A percentile compares a stretch with the other conserved stretches of the same genome.
These are phyloP conservation scores for Paramecium pentaurelia DNA, from an alignment of 73 alveolate species.

Conservation along the genomic window DNA sequence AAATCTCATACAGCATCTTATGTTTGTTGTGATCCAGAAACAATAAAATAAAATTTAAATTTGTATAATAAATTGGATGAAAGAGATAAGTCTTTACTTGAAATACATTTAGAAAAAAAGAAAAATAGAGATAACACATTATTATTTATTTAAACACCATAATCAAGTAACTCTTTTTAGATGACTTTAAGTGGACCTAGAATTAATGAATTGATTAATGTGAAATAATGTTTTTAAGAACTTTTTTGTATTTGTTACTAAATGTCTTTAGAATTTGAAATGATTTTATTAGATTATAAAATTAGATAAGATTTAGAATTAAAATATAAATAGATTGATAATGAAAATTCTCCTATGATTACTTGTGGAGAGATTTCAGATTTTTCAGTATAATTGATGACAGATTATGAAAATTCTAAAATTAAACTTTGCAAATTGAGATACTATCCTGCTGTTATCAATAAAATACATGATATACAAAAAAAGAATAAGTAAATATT, in stretches of 20 bases:
- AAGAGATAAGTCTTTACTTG: not conserved
- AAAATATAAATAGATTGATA: not conserved
- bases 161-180: not conserved
- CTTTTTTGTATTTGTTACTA: not conserved
- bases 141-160: not conserved
- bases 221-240: not conserved
- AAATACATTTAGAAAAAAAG: not conserved
- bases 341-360: not conserved
- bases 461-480: not conserved
- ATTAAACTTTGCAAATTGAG: not conserved
- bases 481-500: not conserved
- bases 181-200: constrained; percentile 35
- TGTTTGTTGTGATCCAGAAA: constrained; percentile 37
- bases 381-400: not conserved
- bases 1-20: not conserved
- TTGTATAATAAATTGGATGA: not conserved
- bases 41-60: not conserved
- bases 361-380: not conserved
- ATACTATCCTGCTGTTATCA: not conserved
- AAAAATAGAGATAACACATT: not conserved
- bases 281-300: not conserved
- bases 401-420: not conserved
- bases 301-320: not conserved
- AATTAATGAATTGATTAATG: not conserved
- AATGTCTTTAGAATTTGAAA: not conserved